phyloP scores from a whole-genome alignment of 2,329 filamentous ascomycete genomes.

The Aspergillus cejpii region DNA sequence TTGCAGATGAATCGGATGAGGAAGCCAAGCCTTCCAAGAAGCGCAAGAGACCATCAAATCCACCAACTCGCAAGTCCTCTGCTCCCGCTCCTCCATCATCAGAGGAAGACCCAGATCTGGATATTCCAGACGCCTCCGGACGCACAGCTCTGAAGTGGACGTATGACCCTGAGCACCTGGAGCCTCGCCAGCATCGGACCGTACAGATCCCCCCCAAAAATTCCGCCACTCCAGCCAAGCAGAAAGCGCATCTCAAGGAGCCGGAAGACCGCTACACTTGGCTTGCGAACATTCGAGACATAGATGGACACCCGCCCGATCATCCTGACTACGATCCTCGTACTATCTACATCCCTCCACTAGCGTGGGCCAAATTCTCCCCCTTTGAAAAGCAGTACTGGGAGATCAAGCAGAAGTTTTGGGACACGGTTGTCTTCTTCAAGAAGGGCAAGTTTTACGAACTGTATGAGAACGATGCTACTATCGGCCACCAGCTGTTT shows the following conservation, averaged over 20 bases:
- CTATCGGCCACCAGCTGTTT: constrained; percentile 90
- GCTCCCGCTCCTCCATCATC: constrained; percentile 47
- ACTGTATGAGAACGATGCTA: constrained; percentile 95
- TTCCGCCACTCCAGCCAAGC: constrained; percentile 38
- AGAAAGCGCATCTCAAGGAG: constrained; percentile 71
- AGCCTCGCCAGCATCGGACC: constrained; percentile 46
- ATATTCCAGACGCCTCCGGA: constrained; percentile 48
- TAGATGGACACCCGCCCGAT: constrained; percentile 68
- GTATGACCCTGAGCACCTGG: constrained; percentile 56
- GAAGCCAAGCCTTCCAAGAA: constrained; percentile 59
- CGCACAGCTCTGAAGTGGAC: constrained; percentile 82
- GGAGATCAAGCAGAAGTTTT: constrained; percentile 98
- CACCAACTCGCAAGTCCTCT: constrained; percentile 33
- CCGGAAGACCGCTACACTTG: constrained; percentile 83
- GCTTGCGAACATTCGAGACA: constrained; percentile 79
- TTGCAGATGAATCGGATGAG: constrained; percentile 77
- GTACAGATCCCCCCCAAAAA: constrained; percentile 32
- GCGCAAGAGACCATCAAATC: constrained; percentile 57
- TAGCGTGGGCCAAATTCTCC: constrained; percentile 75
- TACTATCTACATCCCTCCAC: constrained; percentile 80
- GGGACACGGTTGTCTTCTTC: constrained; percentile 98
- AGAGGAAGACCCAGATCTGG: constrained; percentile 51
- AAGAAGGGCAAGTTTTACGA: constrained; percentile 99
- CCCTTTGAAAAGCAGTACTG: constrained; percentile 98
- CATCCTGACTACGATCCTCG: constrained; percentile 87